Base-by-base conservation (phyloP, 2,329 filamentous ascomycete genomes). In the Aureobasidium sp. region DNA sequence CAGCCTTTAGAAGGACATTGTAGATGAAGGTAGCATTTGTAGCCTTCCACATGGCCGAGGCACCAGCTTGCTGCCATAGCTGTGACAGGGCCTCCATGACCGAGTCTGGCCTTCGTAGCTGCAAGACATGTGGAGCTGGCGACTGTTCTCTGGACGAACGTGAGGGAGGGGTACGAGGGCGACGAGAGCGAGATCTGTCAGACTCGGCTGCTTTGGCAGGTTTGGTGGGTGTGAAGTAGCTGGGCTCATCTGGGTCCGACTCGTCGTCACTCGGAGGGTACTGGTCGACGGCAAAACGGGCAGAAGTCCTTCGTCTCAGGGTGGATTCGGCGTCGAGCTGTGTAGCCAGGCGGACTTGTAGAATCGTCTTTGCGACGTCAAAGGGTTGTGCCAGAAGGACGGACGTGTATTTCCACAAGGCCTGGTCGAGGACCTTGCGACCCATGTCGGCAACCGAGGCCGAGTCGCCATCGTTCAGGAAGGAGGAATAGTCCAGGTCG, bases 1-100 rank as follows among this genome's bases (percentile, higher is more conserved):
- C 78, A 8, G 95, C 87, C 12, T 91, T 91, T 65, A 92, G 84
- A 20, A 97, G 81, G 51, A 97, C 84, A 0, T 87, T 89, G 76
- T 97, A 96, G 55, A 97, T 80, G 70, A 97, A 99, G 1, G 91
- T 95, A 15, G 89, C 86, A 72, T 97, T 97, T 41, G 91, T 90
- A 9, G 88, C 83, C 74, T 97, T 97, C 92, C 93, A 99, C 5
- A 97, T 87, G 5, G 94, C 94, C 82, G 91, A 92, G 0, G 87
- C 87, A 39, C 91, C 90, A 72, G 96, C 93, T 68, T 89, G 93
- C 52, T 87, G 83, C 90, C 94, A 97, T 22, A 97, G 78, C 72
- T 95, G 89, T 7, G 87, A 87, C 64, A 99, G 84, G 2, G 94
- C 90, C 67, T 96, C 91, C 68, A 92, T 83, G 62, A 97, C 80